phyloP scores from a whole-genome alignment of 1,284 basidiomycete genomes.

The Inonotus hispidus region DNA sequence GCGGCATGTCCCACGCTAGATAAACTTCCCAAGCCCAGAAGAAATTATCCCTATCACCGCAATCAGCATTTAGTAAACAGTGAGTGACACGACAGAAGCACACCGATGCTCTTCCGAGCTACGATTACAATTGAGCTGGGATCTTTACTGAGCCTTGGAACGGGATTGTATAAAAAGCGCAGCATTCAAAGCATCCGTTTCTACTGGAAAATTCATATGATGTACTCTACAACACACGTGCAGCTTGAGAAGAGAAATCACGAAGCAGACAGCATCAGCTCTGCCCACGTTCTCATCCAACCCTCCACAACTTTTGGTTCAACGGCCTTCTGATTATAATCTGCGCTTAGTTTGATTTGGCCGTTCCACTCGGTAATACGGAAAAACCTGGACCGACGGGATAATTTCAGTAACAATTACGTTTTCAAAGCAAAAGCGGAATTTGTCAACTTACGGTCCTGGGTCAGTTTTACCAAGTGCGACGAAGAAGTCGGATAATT shows the following conservation, averaged over 20 bases:
- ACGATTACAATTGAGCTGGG: background rate
- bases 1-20: background rate
- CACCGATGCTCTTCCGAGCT: too few species aligned
- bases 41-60: too few species aligned
- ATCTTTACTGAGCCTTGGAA: background rate
- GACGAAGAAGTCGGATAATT: conserved; percentile 17
- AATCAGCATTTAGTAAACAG: too few species aligned
- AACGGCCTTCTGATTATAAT: conserved; percentile 10
- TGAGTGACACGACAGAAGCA: too few species aligned
- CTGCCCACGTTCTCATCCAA: conserved; percentile 12
- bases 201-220: background rate
- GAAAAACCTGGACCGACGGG: conserved; percentile 6
- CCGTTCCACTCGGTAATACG: conserved; percentile 13
- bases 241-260: background rate
- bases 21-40: background rate
- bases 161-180: background rate
- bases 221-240: too few species aligned
- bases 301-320: conserved; percentile 1
- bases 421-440: background rate
- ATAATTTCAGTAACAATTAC: background rate
- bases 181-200: background rate
- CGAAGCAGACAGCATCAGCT: background rate
- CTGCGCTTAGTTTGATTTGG: conserved; percentile 4
- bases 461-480: conserved; percentile 18
- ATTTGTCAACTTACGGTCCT: conserved; percentile 19